Evolutionary conservation across 176 grass and related monocot species (phyloP).

Genomic region (Neostapfia colusana): DNA sequence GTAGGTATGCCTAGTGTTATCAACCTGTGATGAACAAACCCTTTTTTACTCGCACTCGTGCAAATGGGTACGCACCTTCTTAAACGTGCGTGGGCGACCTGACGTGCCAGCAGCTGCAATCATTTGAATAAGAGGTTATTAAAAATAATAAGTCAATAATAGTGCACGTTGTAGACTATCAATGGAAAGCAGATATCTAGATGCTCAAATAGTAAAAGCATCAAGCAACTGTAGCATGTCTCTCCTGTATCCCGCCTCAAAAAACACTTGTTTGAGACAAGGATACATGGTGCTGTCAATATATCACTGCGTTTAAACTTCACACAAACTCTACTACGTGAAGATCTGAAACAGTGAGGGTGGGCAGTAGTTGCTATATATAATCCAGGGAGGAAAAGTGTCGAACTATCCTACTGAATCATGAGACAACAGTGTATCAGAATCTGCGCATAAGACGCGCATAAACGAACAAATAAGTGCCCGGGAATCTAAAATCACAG

Average conservation of each 20-base stretch:
- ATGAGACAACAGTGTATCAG: background rate
- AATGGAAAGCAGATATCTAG: background rate
- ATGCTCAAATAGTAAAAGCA: background rate
- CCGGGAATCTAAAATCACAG: slow-evolving; percentile 12
- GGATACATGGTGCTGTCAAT: slow-evolving; percentile 39
- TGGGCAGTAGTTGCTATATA: background rate
- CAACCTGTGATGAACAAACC: background rate
- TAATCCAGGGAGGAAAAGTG: background rate
- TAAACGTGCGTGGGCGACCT: slow-evolving; percentile 74
- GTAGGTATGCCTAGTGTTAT: background rate
- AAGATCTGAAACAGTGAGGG: slow-evolving; percentile 65
- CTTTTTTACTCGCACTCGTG: background rate
- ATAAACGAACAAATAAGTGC: background rate
- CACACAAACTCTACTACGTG: slow-evolving; percentile 45
- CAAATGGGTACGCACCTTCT: slow-evolving; percentile 49
- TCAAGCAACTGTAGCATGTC: slow-evolving; percentile 25
- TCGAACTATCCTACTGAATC: background rate
- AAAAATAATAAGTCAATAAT: slow-evolving; percentile 3
- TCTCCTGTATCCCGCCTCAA: slow-evolving; percentile 20
- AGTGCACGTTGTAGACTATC: background rate
- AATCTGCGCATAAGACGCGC: background rate
- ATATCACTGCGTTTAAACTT: slow-evolving; percentile 80
- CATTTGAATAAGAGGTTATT: slow-evolving; percentile 36
- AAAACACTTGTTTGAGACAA: slow-evolving; percentile 34
- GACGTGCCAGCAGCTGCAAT: slow-evolving; percentile 86